phyloP scores from a whole-genome alignment of 768 basidiomycete genomes.

The Mycena amicta region DNA sequence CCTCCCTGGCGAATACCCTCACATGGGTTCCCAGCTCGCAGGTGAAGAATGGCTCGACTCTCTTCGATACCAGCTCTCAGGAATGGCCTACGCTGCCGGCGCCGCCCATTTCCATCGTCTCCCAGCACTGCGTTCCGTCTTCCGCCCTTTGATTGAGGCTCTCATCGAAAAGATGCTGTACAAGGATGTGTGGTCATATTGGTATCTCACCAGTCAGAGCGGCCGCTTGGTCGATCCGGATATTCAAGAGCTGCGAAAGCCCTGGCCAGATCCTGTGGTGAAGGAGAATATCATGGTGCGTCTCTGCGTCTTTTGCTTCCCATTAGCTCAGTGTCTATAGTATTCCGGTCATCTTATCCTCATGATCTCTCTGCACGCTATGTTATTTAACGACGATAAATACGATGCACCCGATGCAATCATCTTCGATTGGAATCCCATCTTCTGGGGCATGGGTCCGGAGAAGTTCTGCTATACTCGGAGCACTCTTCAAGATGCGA shows the following conservation, averaged over 20 bases:
- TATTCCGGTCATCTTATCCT: constrained; percentile 19
- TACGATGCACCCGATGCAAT: constrained; percentile 18
- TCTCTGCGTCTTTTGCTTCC: background rate
- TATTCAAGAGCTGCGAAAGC: constrained; percentile 15
- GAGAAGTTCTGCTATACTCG: constrained; percentile 14
- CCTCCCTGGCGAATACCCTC: constrained; percentile 7
- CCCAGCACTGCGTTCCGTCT: constrained; percentile 14
- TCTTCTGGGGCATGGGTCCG: constrained; percentile 19
- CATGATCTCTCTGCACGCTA: constrained; percentile 16
- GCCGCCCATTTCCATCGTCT: constrained; percentile 16
- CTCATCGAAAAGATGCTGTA: constrained; percentile 14
- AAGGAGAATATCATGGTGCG: constrained; percentile 17
- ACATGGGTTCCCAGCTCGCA: constrained; percentile 13
- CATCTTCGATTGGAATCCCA: constrained; percentile 15
- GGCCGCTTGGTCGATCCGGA: constrained; percentile 8
- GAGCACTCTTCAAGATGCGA: constrained; percentile 10
- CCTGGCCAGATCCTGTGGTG: constrained; percentile 10
- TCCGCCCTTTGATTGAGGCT: constrained; percentile 7
- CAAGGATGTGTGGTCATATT: constrained; percentile 15
- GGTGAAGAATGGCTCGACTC: constrained; percentile 19
- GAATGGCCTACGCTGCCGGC: constrained; percentile 11
- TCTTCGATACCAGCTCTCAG: constrained; percentile 15
- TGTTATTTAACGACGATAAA: constrained; percentile 19
- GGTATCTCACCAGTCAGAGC: constrained; percentile 18
- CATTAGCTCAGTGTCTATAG: background rate